A percentile compares a stretch with the other conserved stretches of the same genome.
These are phyloP conservation scores for Alternaria gaisen DNA, from an alignment of 2,329 filamentous ascomycete genomes.

Conservation along the genomic window DNA sequence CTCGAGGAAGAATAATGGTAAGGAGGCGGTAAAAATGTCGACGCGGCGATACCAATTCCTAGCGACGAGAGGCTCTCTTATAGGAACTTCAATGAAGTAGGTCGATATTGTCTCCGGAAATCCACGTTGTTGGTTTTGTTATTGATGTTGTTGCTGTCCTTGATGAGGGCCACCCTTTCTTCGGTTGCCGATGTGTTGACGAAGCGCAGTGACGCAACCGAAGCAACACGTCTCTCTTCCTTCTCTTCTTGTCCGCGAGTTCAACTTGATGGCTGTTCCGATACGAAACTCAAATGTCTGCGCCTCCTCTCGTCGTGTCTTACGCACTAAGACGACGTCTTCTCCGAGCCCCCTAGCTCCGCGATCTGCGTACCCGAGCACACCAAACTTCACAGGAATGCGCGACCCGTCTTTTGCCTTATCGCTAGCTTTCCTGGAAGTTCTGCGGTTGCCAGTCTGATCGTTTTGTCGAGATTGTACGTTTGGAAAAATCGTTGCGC, in stretches of 20 bases:
- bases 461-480: background rate
- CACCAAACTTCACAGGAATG: background rate
- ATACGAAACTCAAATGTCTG: background rate
- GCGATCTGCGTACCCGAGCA: background rate
- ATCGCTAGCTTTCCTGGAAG: background rate
- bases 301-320: background rate
- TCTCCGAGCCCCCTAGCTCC: background rate
- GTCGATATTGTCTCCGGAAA: background rate
- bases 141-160: background rate
- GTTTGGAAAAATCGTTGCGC: background rate
- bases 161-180: conserved; percentile 4
- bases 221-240: background rate
- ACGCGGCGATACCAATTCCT: background rate
- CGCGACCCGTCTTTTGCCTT: background rate
- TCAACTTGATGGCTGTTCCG: background rate
- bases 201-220: background rate
- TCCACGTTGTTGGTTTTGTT: background rate
- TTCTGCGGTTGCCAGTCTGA: background rate
- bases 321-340: background rate
- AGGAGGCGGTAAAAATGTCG: background rate
- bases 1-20: background rate
- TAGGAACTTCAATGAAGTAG: background rate
- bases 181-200: background rate
- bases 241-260: background rate
- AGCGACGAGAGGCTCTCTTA: background rate